These are phyloP conservation scores for Collybiopsis confluens DNA, from an alignment of 768 basidiomycete genomes.

Conservation along the genomic window DNA sequence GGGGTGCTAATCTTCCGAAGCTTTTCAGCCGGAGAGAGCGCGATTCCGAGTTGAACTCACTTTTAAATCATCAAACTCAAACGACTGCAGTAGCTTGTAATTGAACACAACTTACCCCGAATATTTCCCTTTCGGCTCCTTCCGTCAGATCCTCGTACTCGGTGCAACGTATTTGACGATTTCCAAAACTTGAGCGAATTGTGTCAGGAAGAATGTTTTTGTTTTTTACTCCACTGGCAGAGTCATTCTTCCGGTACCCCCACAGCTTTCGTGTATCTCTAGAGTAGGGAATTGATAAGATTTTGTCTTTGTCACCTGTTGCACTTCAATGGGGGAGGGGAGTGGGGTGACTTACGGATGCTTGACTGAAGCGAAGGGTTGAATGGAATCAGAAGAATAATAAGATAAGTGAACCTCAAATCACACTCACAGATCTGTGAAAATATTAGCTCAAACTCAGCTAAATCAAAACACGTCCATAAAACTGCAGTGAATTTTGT, in stretches of 20 bases:
- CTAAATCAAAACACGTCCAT: too few species aligned
- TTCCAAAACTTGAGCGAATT: conserved; percentile 40
- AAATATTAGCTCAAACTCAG: too few species aligned
- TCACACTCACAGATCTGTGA: too few species aligned
- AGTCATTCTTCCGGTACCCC: conserved; percentile 27
- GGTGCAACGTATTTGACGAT: conserved; percentile 51
- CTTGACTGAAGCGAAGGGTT: too few species aligned
- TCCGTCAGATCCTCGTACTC: conserved; percentile 40
- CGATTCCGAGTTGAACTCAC: conserved; percentile 50
- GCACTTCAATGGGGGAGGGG: too few species aligned
- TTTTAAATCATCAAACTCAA: conserved; percentile 14
- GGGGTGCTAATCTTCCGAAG: conserved; percentile 42
- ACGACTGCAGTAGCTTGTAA: too few species aligned
- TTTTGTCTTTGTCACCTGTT: too few species aligned
- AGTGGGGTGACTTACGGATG: conserved; percentile 9
- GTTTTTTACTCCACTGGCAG: conserved; percentile 6
- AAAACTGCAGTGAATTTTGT: not conserved
- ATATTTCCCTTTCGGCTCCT: conserved; percentile 37
- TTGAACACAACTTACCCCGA: conserved; percentile 41
- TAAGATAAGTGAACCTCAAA: not conserved
- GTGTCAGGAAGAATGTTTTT: conserved; percentile 26
- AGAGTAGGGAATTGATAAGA: not conserved
- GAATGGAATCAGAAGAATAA: too few species aligned
- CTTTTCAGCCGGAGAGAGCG: conserved; percentile 48
- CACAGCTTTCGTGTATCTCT: conserved; percentile 21